phyloP scores from a whole-genome alignment of 331 rosid genomes.

The Phaseolus coccineus region DNA sequence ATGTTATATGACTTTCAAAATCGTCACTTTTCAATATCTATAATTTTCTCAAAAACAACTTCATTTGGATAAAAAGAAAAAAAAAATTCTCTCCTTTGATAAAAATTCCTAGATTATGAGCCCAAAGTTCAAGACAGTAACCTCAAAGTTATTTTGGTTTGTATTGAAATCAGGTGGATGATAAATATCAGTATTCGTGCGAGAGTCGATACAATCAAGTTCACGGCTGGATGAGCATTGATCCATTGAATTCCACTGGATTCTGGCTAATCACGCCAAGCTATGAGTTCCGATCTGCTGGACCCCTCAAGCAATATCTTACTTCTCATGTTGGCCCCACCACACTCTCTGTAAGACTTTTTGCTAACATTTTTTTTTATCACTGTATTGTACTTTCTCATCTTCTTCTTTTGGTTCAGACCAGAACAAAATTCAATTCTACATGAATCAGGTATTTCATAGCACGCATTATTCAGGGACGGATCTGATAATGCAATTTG shows the following conservation, averaged over 20 bases:
- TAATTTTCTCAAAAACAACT: too few relatives aligned
- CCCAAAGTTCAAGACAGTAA: too few relatives aligned
- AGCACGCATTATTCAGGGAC: slow-evolving; percentile 80
- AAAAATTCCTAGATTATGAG: too few relatives aligned
- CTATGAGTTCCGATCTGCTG: slow-evolving; percentile 73
- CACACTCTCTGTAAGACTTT: slow-evolving; percentile 60
- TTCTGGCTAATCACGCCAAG: slow-evolving; percentile 84
- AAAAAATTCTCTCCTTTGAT: too few relatives aligned
- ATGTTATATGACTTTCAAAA: too few relatives aligned
- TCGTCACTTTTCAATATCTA: too few relatives aligned
- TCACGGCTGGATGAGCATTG: slow-evolving; percentile 72
- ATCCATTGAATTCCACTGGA: slow-evolving; percentile 55
- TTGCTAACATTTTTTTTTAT: not conserved
- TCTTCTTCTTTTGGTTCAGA: not conserved
- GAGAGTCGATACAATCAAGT: slow-evolving; percentile 66
- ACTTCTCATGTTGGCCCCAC: slow-evolving; percentile 82
- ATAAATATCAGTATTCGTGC: slow-evolving; percentile 66
- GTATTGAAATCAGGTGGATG: slow-evolving; percentile 61
- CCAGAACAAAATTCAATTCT: too few relatives aligned
- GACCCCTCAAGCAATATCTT: slow-evolving; percentile 77
- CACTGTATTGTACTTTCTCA: too few relatives aligned
- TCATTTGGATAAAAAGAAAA: too few relatives aligned
- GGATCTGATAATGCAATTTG: slow-evolving; percentile 65
- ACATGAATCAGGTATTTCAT: slow-evolving; percentile 52
- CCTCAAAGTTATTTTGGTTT: not conserved